Evolutionary conservation across 2,329 filamentous ascomycete genomes (phyloP), one percentile per base, ranked within the genome.

Genomic region (Cladorrhinum sp.): DNA sequence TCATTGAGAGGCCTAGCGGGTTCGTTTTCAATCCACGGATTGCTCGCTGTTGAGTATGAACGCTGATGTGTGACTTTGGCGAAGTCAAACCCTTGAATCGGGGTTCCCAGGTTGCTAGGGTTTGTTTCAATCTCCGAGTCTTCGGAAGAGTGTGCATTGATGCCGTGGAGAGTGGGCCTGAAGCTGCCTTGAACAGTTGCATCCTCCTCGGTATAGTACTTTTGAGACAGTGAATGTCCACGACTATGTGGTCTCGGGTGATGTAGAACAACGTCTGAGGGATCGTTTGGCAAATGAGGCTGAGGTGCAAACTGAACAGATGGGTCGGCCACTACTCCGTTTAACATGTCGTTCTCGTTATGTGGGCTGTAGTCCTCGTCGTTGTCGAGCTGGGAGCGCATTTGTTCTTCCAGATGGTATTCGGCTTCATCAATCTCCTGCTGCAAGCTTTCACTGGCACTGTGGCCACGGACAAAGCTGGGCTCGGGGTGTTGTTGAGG

Each of bases 351-450:
- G 29, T 73, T 71, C 52, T 78, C 76, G 45, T 81, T 78, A 54
- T 87, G 85, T 1, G 87, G 88, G 68, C 86, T 90, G 70, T 91
- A 89, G 66, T 91, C 89, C 58, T 90, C 64, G 32, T 76, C 88
- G 66, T 92, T 88, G 62, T 93, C 89, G 53, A 93, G 79, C 69
- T 93, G 88, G 57, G 89, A 87, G 55, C 91, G 86, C 63, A 93
- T 86, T 62, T 91, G 87, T 71, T 92, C 86, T 71, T 93, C 90
- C 63, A 95, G 75, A 68, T 93, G 91, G 70, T 95, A 93, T 68
- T 96, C 91, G 3, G 90, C 88, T 69, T 93, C 90, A 54, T 95
- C 89, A 59, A 96, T 88, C 66, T 95, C 92, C 63, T 88, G 88
- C 72, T 96, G 92, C 23, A 96, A 81, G 50, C 86, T 91, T 64